These are phyloP conservation scores for Sphaerulina populicola DNA, from an alignment of 2,329 filamentous ascomycete genomes.

Conservation along the genomic window DNA sequence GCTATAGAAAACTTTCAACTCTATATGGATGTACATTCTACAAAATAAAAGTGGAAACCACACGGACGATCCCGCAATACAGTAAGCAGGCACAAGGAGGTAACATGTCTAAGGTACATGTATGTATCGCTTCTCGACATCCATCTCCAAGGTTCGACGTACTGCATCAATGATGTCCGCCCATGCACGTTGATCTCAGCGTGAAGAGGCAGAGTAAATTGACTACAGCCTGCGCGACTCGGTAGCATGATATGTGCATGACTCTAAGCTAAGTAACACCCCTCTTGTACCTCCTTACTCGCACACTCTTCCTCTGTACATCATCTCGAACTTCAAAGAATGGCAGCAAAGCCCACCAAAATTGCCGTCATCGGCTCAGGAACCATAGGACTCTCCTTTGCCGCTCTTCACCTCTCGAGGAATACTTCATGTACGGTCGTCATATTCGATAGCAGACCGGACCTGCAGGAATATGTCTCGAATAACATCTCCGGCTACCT, in stretches of 20 bases:
- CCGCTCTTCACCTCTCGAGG: slow-evolving; percentile 46
- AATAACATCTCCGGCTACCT: slow-evolving; percentile 40
- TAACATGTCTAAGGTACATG: no score
- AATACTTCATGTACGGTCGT: slow-evolving; percentile 37
- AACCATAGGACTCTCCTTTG: slow-evolving; percentile 50
- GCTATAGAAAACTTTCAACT: background rate
- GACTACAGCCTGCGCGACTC: background rate
- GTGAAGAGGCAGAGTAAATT: background rate
- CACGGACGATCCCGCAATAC: background rate
- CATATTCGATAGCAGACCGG: slow-evolving; percentile 45
- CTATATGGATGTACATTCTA: background rate
- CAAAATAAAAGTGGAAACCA: background rate
- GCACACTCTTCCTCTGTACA: background rate
- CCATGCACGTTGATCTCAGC: background rate
- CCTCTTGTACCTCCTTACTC: background rate
- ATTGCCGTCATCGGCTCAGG: slow-evolving; percentile 41
- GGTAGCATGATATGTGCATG: background rate
- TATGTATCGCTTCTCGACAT: background rate
- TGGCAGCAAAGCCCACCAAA: slow-evolving; percentile 8
- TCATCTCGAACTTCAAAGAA: background rate
- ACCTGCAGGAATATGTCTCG: slow-evolving; percentile 41
- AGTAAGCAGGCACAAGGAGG: background rate
- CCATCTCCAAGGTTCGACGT: background rate
- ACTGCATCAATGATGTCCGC: background rate
- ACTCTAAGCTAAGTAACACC: background rate